phyloP scores from a whole-genome alignment of 768 basidiomycete genomes.

The Xerocomellus dryophilus region DNA sequence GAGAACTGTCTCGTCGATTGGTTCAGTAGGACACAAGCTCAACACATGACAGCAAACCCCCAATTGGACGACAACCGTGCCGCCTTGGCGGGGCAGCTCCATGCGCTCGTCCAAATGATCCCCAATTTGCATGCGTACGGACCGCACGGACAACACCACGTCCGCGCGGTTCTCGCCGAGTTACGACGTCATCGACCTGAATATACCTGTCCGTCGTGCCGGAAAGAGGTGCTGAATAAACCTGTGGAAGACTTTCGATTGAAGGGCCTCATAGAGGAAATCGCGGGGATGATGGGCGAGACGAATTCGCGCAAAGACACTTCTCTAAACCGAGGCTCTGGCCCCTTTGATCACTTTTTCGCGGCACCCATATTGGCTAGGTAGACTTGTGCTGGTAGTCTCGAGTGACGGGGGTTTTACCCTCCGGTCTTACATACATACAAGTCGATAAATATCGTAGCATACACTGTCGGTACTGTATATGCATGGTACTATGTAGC shows the following conservation, averaged over 20 bases:
- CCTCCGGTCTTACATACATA: neutral
- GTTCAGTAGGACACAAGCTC: conserved; percentile 46
- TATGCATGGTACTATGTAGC: neutral
- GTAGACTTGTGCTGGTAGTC: neutral
- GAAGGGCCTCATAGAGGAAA: conserved; percentile 51
- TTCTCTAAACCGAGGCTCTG: conserved; percentile 1
- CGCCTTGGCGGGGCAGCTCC: conserved; percentile 16
- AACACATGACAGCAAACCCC: conserved; percentile 49
- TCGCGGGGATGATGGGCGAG: conserved; percentile 51
- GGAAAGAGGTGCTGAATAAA: conserved; percentile 43
- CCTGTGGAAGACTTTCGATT: conserved; percentile 62
- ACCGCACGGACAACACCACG: conserved; percentile 14
- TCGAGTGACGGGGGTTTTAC: neutral
- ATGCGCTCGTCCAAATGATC: conserved; percentile 17
- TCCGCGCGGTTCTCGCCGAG: conserved; percentile 19
- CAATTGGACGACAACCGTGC: conserved; percentile 37
- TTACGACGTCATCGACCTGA: conserved; percentile 39
- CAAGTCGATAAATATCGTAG: neutral
- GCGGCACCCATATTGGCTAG: conserved; percentile 7
- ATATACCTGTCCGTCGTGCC: conserved; percentile 69
- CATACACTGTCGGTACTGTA: neutral
- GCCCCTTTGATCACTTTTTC: conserved; percentile 51
- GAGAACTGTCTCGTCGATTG: conserved; percentile 55
- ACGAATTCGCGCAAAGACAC: conserved; percentile 32
- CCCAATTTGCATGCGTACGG: conserved; percentile 21